These are phyloP conservation scores for Stipa capillata DNA, from an alignment of 176 grass and related monocot species.

Conservation along the genomic window DNA sequence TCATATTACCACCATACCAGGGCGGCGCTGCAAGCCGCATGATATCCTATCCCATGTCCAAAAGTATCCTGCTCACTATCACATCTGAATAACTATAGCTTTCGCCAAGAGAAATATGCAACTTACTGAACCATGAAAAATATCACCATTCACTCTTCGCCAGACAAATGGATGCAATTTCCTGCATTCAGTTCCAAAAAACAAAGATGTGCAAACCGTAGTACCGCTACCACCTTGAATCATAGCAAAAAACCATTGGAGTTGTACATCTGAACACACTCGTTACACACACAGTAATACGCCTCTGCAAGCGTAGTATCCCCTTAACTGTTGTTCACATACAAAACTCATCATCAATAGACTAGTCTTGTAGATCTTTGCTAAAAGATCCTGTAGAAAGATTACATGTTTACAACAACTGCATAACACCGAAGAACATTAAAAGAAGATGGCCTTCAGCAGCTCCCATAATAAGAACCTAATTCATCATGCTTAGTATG, in stretches of 20 bases:
- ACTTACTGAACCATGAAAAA: neutral
- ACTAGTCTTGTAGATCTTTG: neutral
- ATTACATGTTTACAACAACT: neutral
- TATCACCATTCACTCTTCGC: neutral
- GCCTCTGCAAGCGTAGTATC: neutral
- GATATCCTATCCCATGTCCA: no score
- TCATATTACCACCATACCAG: no score
- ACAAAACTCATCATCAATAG: neutral
- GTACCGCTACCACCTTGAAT: neutral
- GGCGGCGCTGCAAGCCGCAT: no score
- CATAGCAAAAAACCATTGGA: neutral
- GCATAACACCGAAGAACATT: neutral
- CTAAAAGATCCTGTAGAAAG: neutral
- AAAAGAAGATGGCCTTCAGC: neutral
- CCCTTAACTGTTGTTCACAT: neutral
- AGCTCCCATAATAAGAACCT: neutral
- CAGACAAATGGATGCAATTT: neutral
- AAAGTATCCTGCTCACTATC: no score
- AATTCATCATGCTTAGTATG: conserved; percentile 26
- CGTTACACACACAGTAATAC: neutral
- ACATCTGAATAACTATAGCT: no score
- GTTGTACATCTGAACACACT: neutral
- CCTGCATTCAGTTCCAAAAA: neutral
- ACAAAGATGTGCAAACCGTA: neutral
- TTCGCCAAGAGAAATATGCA: no score